A percentile compares a stretch with the other conserved stretches of the same genome.
These are phyloP conservation scores for Populus tomentosa DNA, from an alignment of 441 rosid genomes.

Conservation along the genomic window DNA sequence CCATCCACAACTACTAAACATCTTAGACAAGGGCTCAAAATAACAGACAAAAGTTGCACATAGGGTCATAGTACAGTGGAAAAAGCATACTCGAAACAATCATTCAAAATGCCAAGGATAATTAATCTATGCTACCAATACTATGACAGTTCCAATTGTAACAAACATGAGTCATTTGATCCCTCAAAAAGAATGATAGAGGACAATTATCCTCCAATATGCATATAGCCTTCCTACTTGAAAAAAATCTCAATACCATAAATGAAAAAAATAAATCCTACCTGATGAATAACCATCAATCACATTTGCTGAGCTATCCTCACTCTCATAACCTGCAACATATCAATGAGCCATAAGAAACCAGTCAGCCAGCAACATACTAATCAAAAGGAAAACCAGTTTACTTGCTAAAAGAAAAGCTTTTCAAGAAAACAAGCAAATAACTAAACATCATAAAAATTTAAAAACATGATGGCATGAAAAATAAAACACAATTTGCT, in stretches of 20 bases:
- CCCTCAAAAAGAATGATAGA: background rate
- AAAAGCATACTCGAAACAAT: background rate
- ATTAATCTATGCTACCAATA: background rate
- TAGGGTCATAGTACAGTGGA: background rate
- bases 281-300: slow-evolving; percentile 38
- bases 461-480: background rate
- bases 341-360: background rate
- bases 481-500: background rate
- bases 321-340: slow-evolving; percentile 48
- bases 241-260: background rate
- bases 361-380: background rate
- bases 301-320: slow-evolving; percentile 54
- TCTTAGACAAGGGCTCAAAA: background rate
- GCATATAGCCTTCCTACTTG: background rate
- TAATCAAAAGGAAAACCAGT: background rate
- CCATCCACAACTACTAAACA: background rate
- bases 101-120: background rate
- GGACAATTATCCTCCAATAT: background rate
- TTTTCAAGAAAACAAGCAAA: background rate
- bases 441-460: background rate
- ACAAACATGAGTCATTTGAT: background rate
- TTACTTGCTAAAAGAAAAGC: background rate
- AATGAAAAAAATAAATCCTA: slow-evolving; percentile 13
- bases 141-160: background rate
- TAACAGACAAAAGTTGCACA: background rate